Evolutionary conservation across 306 rosid genomes (phyloP).

Genomic region (Biancaea sappan): DNA sequence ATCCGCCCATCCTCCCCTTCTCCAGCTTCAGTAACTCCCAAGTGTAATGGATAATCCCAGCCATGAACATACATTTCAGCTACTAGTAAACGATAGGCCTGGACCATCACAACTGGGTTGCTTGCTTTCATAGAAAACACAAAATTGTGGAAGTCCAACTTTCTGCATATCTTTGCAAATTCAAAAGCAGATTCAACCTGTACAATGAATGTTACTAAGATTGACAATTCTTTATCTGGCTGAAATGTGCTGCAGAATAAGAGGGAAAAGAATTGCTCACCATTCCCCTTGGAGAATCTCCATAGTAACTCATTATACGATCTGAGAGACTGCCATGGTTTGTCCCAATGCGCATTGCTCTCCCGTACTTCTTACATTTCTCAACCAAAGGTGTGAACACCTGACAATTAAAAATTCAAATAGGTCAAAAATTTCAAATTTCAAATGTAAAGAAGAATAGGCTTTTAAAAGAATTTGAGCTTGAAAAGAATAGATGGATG

Average conservation of each 20-base stretch:
- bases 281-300: constrained; percentile 99
- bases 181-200: constrained; percentile 99
- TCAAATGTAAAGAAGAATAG: background rate
- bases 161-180: constrained; percentile 96
- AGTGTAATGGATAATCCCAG: constrained; percentile 97
- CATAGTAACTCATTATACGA: constrained; percentile 99
- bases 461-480: background rate
- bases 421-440: constrained; percentile 24
- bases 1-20: constrained; percentile 99
- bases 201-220: constrained; percentile 30
- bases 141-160: constrained; percentile 89
- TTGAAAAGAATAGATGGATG: constrained; percentile 10
- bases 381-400: constrained; percentile 95
- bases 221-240: constrained; percentile 1
- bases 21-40: constrained; percentile 99
- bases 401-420: constrained; percentile 42
- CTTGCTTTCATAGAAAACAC: constrained; percentile 99
- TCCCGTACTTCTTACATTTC: constrained; percentile 95
- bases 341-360: constrained; percentile 99
- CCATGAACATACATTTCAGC: constrained; percentile 98
- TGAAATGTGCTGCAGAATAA: constrained; percentile 18
- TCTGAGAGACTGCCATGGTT: constrained; percentile 99
- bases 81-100: constrained; percentile 91
- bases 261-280: constrained; percentile 50
- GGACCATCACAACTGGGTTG: constrained; percentile 98